These are phyloP conservation scores for Ganoderma sp. DNA, from an alignment of 1,284 basidiomycete species.

Conservation along the genomic window DNA sequence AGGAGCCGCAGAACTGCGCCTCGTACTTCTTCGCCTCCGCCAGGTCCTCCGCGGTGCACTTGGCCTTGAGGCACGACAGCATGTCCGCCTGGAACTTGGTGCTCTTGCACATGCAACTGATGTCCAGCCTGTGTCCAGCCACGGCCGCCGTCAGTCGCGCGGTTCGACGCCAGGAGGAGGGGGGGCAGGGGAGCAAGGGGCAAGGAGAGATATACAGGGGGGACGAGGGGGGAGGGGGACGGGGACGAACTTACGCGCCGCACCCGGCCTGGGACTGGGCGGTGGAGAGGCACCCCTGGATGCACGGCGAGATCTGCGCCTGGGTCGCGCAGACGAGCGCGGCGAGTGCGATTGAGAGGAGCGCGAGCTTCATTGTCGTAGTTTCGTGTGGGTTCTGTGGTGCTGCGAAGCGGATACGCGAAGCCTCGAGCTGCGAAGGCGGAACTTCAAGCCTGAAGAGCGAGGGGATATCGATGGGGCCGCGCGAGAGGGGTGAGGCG, in stretches of 20 bases:
- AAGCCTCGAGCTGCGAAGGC: neutral
- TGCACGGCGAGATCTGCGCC: neutral
- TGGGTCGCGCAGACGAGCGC: neutral
- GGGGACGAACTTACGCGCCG: neutral
- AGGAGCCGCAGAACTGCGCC: neutral
- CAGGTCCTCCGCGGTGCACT: neutral
- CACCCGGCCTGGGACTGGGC: neutral
- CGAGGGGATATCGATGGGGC: too few relatives aligned
- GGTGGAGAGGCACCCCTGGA: neutral
- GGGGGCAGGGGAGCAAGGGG: too few relatives aligned
- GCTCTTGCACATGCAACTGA: neutral
- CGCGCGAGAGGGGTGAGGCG: too few relatives aligned
- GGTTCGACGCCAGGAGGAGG: too few relatives aligned
- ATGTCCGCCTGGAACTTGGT: neutral
- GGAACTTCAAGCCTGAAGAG: too few relatives aligned
- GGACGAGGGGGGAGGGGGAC: neutral
- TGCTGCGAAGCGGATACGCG: too few relatives aligned
- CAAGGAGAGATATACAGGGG: too few relatives aligned
- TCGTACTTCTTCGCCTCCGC: neutral
- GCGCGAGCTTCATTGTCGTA: neutral
- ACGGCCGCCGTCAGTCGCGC: neutral
- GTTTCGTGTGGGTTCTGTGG: too few relatives aligned
- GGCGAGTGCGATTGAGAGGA: neutral
- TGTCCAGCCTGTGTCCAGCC: neutral
- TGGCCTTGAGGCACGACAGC: neutral